Percentiles rank a stretch among this genome's conserved stretches.
Conservation (phyloP, 2,329 filamentous ascomycete species). For the Elsinoe fawcettii region DNA sequence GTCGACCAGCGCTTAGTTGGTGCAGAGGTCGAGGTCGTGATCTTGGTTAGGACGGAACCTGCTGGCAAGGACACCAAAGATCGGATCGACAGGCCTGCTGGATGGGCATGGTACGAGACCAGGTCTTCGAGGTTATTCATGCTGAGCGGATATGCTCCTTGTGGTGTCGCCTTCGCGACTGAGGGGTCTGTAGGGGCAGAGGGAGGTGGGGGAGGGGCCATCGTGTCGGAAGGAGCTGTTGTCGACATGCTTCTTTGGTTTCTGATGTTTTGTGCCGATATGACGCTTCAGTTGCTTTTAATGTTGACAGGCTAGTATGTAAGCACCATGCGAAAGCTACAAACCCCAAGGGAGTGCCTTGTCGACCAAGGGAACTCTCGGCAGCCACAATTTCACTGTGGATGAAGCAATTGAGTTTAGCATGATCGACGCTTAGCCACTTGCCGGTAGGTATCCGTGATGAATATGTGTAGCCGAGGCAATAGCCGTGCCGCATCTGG, state of each 20-base stretch:
- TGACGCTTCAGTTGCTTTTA: neutral
- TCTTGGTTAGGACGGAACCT: constrained; percentile 43
- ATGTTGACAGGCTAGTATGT: too few relatives aligned
- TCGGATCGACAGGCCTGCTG: constrained; percentile 37
- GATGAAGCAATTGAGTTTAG: constrained; percentile 12
- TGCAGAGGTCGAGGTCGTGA: constrained; percentile 40
- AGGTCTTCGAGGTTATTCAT: constrained; percentile 33
- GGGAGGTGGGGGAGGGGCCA: constrained; percentile 7
- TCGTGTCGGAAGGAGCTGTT: neutral
- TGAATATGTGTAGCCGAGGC: neutral
- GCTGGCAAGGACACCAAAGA: constrained; percentile 45
- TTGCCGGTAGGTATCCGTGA: constrained; percentile 1
- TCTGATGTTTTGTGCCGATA: neutral
- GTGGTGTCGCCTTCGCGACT: constrained; percentile 4
- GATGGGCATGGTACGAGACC: constrained; percentile 31
- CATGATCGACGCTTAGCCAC: constrained; percentile 12
- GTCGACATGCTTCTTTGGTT: neutral
- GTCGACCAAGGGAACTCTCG: neutral
- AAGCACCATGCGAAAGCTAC: neutral
- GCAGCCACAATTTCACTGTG: constrained; percentile 5
- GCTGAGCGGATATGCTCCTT: constrained; percentile 21
- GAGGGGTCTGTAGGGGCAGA: constrained; percentile 13
- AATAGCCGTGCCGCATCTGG: neutral
- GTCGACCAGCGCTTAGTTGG: constrained; percentile 41
- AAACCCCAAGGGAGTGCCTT: neutral